Percentiles rank a stretch among this genome's conserved stretches.
Evolutionary conservation across 306 rosid species (phyloP).

Genomic region (Urtica urens): DNA sequence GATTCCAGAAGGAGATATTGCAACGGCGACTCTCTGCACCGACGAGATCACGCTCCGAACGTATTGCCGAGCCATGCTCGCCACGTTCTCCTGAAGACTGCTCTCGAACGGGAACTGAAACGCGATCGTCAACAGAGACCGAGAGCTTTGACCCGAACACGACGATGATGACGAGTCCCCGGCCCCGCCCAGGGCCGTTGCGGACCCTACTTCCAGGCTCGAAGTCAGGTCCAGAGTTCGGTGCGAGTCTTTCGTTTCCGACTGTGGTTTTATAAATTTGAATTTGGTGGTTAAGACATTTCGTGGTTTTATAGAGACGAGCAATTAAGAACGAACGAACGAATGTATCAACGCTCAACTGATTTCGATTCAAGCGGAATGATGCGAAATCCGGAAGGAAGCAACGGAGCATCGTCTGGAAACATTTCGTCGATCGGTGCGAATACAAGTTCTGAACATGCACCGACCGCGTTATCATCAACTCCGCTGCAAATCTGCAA

Average conservation of each 20-base stretch:
- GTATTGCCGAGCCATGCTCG: constrained; percentile 80
- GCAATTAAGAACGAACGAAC: background rate
- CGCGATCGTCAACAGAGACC: constrained; percentile 90
- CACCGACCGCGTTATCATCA: constrained; percentile 71
- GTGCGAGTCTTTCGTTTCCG: constrained; percentile 62
- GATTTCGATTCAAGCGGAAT: constrained; percentile 83
- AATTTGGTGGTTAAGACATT: background rate
- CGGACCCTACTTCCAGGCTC: constrained; percentile 71
- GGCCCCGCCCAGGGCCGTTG: constrained; percentile 29
- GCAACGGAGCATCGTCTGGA: constrained; percentile 73
- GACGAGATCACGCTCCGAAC: constrained; percentile 80
- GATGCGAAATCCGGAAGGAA: constrained; percentile 95
- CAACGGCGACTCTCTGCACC: constrained; percentile 92
- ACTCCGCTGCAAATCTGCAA: constrained; percentile 70
- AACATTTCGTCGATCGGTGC: constrained; percentile 91
- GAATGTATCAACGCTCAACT: constrained; percentile 43
- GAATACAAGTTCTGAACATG: constrained; percentile 77
- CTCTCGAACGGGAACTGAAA: constrained; percentile 91
- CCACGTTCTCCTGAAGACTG: constrained; percentile 66
- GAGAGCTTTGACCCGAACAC: constrained; percentile 42
- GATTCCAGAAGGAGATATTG: constrained; percentile 77
- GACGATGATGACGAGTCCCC: constrained; percentile 44
- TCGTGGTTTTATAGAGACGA: background rate
- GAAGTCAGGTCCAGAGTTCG: constrained; percentile 83
- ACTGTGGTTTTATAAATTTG: constrained; percentile 23